phyloP scores from a whole-genome alignment of 768 basidiomycete species.

The Boletus fagicola region DNA sequence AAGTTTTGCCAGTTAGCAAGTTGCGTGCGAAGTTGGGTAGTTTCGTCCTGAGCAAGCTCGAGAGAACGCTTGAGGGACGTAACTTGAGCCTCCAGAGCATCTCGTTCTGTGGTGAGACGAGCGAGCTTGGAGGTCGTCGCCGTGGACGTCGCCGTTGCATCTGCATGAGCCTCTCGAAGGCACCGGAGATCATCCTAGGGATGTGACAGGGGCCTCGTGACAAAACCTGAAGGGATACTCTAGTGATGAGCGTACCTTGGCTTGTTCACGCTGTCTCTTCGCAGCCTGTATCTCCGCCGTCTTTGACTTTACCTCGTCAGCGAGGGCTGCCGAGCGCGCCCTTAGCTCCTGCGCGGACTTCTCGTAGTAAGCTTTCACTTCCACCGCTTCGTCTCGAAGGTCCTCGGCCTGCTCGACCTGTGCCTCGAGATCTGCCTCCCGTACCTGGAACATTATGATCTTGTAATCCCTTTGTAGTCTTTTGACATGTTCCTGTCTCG shows the following conservation, averaged over 20 bases:
- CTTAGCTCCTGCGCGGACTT: slow-evolving; percentile 28
- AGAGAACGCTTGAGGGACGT: slow-evolving; percentile 55
- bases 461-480: slow-evolving; percentile 63
- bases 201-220: neutral
- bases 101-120: slow-evolving; percentile 55
- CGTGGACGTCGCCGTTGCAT: slow-evolving; percentile 46
- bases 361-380: slow-evolving; percentile 23
- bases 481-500: slow-evolving; percentile 56
- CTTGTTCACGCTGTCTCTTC: slow-evolving; percentile 44
- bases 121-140: slow-evolving; percentile 52
- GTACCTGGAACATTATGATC: slow-evolving; percentile 64
- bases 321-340: slow-evolving; percentile 34
- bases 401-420: slow-evolving; percentile 54
- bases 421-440: slow-evolving; percentile 58
- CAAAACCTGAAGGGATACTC: neutral
- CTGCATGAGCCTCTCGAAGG: slow-evolving; percentile 51
- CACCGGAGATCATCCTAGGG: slow-evolving; percentile 38
- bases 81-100: slow-evolving; percentile 51
- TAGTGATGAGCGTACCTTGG: slow-evolving; percentile 39
- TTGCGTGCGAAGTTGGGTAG: slow-evolving; percentile 57
- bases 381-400: slow-evolving; percentile 33
- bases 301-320: slow-evolving; percentile 39
- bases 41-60: slow-evolving; percentile 57
- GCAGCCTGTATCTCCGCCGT: slow-evolving; percentile 38
- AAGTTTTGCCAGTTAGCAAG: slow-evolving; percentile 66